A percentile compares a stretch with the other conserved stretches of the same genome.
Conservation (phyloP, 192 early-diverging fungal genomes). For the Umbelopsis isabellina region DNA sequence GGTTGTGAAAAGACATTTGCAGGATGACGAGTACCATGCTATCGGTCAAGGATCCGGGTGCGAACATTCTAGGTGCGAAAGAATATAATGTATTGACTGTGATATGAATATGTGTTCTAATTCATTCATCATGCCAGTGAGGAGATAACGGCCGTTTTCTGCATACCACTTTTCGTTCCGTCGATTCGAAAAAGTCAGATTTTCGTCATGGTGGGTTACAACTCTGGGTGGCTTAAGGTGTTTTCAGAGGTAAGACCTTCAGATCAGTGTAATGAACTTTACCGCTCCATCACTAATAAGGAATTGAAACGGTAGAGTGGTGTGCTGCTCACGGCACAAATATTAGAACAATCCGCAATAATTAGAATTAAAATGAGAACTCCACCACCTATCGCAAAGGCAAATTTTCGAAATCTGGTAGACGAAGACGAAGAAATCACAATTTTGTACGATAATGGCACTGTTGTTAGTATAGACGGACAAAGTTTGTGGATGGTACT, state of each 20-base stretch:
- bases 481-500: slow-evolving; percentile 59
- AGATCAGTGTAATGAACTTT: background rate
- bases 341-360: slow-evolving; percentile 50
- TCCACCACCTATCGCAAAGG: slow-evolving; percentile 29
- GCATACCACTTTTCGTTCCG: slow-evolving; percentile 55
- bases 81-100: background rate
- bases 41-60: slow-evolving; percentile 54
- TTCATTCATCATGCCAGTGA: slow-evolving; percentile 36
- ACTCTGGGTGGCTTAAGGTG: slow-evolving; percentile 56
- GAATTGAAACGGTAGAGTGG: slow-evolving; percentile 42
- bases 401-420: slow-evolving; percentile 29
- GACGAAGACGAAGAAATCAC: slow-evolving; percentile 60
- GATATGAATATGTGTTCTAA: background rate
- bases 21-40: slow-evolving; percentile 35
- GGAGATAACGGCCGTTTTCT: slow-evolving; percentile 51
- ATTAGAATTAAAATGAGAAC: slow-evolving; percentile 53
- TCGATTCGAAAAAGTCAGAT: slow-evolving; percentile 52
- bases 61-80: slow-evolving; percentile 40
- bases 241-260: slow-evolving; percentile 47
- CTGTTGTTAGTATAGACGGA: slow-evolving; percentile 60
- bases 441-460: slow-evolving; percentile 49
- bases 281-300: background rate
- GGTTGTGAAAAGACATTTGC: slow-evolving; percentile 25
- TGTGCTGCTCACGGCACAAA: slow-evolving; percentile 48
- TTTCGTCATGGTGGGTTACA: slow-evolving; percentile 57